Conservation (phyloP, 306 rosid species). For the Sindora glabra region DNA sequence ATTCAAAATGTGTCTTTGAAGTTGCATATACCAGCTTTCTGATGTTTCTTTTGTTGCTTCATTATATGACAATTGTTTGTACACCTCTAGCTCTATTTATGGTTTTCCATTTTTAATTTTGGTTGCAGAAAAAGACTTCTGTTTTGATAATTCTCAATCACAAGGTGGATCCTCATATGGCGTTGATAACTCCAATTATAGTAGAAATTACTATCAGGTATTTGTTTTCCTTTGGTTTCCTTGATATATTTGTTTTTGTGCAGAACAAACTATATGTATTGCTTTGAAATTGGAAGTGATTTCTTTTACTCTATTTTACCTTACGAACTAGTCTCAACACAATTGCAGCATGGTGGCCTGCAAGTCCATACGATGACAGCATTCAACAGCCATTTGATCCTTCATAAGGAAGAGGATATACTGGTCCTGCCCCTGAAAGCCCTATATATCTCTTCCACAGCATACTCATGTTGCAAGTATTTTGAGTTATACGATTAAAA, state of each 20-base stretch:
- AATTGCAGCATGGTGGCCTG: slow-evolving; percentile 46
- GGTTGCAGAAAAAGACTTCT: slow-evolving; percentile 45
- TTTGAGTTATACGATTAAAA: background rate
- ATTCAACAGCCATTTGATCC: slow-evolving; percentile 42
- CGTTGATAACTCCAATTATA: slow-evolving; percentile 38
- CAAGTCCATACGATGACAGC: slow-evolving; percentile 47
- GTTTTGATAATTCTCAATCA: slow-evolving; percentile 45
- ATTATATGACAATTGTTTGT: background rate
- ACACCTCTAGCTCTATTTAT: background rate
- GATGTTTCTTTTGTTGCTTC: background rate
- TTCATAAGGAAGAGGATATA: slow-evolving; percentile 47
- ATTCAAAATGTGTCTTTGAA: too few species aligned
- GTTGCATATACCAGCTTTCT: background rate
- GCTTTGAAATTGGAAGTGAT: slow-evolving; percentile 1
- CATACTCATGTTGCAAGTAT: slow-evolving; percentile 74
- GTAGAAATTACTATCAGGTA: slow-evolving; percentile 61
- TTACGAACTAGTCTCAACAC: slow-evolving; percentile 48
- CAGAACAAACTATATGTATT: too few species aligned
- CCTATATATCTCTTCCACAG: slow-evolving; percentile 65
- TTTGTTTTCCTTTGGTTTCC: slow-evolving; percentile 4
- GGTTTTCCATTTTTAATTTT: too few species aligned
- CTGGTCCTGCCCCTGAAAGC: slow-evolving; percentile 41
- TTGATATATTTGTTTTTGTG: too few species aligned
- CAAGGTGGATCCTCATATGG: slow-evolving; percentile 39
- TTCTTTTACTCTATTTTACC: background rate